Percentiles rank a stretch among this genome's conserved stretches.
These are phyloP conservation scores for Macadamia integrifolia DNA, from an alignment of 164 flowering plant genomes.

Conservation along the genomic window DNA sequence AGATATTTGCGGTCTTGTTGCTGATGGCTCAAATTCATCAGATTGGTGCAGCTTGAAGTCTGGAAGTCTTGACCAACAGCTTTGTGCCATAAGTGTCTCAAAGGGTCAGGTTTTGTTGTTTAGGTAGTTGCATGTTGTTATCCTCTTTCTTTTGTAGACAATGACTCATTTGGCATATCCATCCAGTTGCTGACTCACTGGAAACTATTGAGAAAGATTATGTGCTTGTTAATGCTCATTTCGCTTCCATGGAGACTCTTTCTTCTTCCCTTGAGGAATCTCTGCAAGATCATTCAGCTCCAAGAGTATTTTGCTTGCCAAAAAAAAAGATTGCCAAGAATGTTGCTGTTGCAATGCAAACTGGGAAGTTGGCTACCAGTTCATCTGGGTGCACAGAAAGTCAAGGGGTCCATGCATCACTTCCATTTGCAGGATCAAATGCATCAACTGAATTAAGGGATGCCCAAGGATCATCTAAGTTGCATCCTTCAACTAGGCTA, in stretches of 20 bases:
- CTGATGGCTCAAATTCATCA: slow-evolving; percentile 12
- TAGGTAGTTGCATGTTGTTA: not conserved
- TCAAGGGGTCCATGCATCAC: slow-evolving; percentile 10
- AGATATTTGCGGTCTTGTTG: slow-evolving; percentile 3
- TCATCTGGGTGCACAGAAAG: slow-evolving; percentile 18
- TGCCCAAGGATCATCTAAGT: slow-evolving; percentile 22
- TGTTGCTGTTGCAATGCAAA: slow-evolving; percentile 9
- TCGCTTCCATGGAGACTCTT: slow-evolving; percentile 31
- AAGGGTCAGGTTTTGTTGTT: slow-evolving; percentile 18
- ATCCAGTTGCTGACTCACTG: slow-evolving; percentile 43
- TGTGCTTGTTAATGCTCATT: slow-evolving; percentile 44
- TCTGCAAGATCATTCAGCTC: slow-evolving; percentile 18
- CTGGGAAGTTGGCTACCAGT: slow-evolving; percentile 13
- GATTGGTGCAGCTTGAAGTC: slow-evolving; percentile 4
- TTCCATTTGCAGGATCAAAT: slow-evolving; percentile 16
- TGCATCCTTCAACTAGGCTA: slow-evolving; percentile 43
- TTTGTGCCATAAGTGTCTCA: slow-evolving; percentile 3
- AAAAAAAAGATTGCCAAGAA: slow-evolving; percentile 21
- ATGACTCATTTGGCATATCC: slow-evolving; percentile 6
- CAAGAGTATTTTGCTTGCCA: slow-evolving; percentile 11
- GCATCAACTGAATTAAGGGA: slow-evolving; percentile 22
- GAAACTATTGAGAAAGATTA: slow-evolving; percentile 52
- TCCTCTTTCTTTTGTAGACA: not conserved
- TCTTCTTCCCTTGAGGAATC: slow-evolving; percentile 38
- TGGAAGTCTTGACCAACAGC: not conserved